Evolutionary conservation across 2,329 filamentous ascomycete species (phyloP).

Genomic region (Penicillium sp.): DNA sequence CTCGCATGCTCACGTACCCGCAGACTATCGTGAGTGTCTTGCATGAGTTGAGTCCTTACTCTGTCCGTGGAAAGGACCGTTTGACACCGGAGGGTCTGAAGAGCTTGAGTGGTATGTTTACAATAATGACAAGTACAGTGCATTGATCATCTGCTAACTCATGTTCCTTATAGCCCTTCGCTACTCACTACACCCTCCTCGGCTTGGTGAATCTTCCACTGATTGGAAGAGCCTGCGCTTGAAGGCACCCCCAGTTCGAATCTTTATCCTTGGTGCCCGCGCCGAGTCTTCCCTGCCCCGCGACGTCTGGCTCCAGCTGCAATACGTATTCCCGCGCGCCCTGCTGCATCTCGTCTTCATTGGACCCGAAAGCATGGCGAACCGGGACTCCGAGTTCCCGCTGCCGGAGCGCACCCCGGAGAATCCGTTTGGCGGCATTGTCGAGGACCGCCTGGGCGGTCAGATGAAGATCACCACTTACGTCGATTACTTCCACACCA

Average conservation of each 20-base stretch:
- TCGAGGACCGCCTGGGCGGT: slow-evolving; percentile 82
- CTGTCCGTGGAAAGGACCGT: slow-evolving; percentile 64
- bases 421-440: slow-evolving; percentile 90
- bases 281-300: slow-evolving; percentile 96
- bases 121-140: not conserved
- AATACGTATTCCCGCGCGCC: slow-evolving; percentile 91
- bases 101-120: slow-evolving; percentile 74
- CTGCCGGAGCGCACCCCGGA: slow-evolving; percentile 74
- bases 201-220: slow-evolving; percentile 64
- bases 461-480: slow-evolving; percentile 96
- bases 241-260: slow-evolving; percentile 77
- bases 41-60: slow-evolving; percentile 92
- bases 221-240: slow-evolving; percentile 73
- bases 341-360: slow-evolving; percentile 89
- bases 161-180: slow-evolving; percentile 60
- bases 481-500: slow-evolving; percentile 95
- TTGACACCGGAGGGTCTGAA: slow-evolving; percentile 85
- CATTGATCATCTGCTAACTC: slow-evolving; percentile 1
- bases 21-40: slow-evolving; percentile 84
- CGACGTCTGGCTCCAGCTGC: slow-evolving; percentile 86
- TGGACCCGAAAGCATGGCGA: slow-evolving; percentile 90
- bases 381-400: slow-evolving; percentile 87
- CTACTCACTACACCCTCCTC: slow-evolving; percentile 87
- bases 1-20: slow-evolving; percentile 87
- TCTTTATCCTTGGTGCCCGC: slow-evolving; percentile 90